These are phyloP conservation scores for Geosmithia flava DNA, from an alignment of 2,329 filamentous ascomycete genomes.

Conservation along the genomic window DNA sequence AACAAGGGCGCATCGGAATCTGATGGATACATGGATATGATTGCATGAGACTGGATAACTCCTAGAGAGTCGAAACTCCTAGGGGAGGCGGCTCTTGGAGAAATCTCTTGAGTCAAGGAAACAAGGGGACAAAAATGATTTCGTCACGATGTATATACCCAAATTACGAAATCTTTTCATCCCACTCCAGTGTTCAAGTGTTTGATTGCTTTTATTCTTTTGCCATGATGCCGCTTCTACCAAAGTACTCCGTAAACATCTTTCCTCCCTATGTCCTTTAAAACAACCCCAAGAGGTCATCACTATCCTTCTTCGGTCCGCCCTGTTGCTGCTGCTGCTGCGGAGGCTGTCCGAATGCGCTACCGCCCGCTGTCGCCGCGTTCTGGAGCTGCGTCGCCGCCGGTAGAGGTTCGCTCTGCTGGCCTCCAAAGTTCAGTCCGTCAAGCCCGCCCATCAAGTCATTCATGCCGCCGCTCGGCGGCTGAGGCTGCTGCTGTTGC, in stretches of 20 bases:
- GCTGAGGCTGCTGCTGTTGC: constrained; percentile 18
- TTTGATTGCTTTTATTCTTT: not conserved
- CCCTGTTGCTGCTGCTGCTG: constrained; percentile 12
- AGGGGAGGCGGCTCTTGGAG: too few species aligned
- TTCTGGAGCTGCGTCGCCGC: constrained; percentile 43
- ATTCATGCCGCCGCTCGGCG: constrained; percentile 52
- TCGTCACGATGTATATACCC: not conserved
- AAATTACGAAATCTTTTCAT: not conserved
- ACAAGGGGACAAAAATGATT: not conserved
- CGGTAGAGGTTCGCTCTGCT: constrained; percentile 45
- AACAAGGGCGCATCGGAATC: not conserved
- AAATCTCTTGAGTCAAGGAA: not conserved
- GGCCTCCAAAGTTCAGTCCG: constrained; percentile 60
- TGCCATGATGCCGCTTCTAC: not conserved
- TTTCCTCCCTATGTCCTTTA: constrained; percentile 9
- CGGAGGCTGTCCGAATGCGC: not conserved
- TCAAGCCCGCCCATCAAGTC: constrained; percentile 88
- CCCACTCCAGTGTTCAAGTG: not conserved
- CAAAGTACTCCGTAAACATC: not conserved
- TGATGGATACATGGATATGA: not conserved
- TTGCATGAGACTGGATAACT: not conserved
- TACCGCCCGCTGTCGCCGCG: constrained; percentile 11
- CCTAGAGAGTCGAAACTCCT: too few species aligned
- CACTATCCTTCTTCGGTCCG: constrained; percentile 42
- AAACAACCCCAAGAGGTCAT: constrained; percentile 42